These are phyloP conservation scores for Uromyces viciae-fabae DNA, from an alignment of 1,284 basidiomycete genomes.

Conservation along the genomic window DNA sequence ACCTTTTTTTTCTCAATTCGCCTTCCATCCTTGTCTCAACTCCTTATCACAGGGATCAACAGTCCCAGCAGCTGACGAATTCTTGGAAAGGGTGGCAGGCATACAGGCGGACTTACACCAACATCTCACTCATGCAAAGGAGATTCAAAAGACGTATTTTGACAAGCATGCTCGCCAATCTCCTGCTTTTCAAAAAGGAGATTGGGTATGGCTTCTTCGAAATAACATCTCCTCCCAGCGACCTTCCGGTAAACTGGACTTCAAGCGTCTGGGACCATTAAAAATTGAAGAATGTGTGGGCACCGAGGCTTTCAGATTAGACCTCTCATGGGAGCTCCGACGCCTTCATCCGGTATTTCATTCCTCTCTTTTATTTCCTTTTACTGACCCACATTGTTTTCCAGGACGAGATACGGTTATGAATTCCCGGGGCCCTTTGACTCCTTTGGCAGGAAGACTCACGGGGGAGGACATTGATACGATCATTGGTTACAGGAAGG, in stretches of 20 bases:
- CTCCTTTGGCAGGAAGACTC: no score
- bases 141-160: not conserved
- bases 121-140: not conserved
- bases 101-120: not conserved
- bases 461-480: not conserved
- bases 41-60: not conserved
- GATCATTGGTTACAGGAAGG: not conserved
- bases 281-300: not conserved
- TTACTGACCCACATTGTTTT: not conserved
- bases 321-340: not conserved
- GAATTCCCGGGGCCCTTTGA: no score
- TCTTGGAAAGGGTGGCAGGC: not conserved
- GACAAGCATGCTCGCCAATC: not conserved
- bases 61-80: not conserved
- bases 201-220: conserved; percentile 18
- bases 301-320: not conserved
- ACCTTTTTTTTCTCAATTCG: conserved; percentile 27
- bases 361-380: not conserved
- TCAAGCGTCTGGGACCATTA: not conserved
- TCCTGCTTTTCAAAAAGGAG: not conserved
- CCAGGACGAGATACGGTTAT: no score
- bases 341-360: not conserved
- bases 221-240: not conserved
- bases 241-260: conserved; percentile 7
- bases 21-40: conserved; percentile 15